Evolutionary conservation across 371 early-diverging fungal species (phyloP), one percentile per base, ranked within the genome.

Genomic region (Actinomortierella wolfii): DNA sequence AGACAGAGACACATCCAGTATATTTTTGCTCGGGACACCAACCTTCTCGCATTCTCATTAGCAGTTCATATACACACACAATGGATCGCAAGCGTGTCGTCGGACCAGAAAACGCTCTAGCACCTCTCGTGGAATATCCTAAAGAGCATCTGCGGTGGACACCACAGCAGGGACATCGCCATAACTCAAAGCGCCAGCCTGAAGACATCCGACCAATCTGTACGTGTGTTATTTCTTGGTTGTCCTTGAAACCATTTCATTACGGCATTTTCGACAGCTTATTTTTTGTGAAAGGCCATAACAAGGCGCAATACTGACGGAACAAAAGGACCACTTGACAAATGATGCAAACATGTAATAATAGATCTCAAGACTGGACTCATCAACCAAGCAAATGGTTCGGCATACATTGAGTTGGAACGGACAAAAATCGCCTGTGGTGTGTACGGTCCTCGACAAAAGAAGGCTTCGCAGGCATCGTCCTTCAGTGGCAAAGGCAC

Each of bases 371-470:
- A 87, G 66, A 89, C 95, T 15, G 95, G 94, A n/a, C 77, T 92
- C 34, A 85, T 95, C 15, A 82, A 78, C 20, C 91, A 92, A 48
- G 94, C 97, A 18, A 93, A 88, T 46, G 97, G 97, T 9, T 94
- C 95, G 7, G 94, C 96, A 15, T 96, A 91, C 59, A 84, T 92
- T 57, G 97, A 97, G 78, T 68, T 89, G 43, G 93, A 90, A 44
- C 87, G 89, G 28, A 86, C 93, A 61, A 95, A 96, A 67, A 79
- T 95, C 29, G 88, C 91, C 24, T 95, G 96, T 77, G 93, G 93
- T 43, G 94, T 97, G 86, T 95, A 91, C 70, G 92, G 93, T 42
- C 92, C 92, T 4, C 79, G 90, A 42, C 89, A 89, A 57, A 64
- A 81, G 45, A 82, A 84, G 57, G 78, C 78, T 56, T 67, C 34